Base-by-base conservation (phyloP, 805 yeast species). In the Ogataea glucozyma region DNA sequence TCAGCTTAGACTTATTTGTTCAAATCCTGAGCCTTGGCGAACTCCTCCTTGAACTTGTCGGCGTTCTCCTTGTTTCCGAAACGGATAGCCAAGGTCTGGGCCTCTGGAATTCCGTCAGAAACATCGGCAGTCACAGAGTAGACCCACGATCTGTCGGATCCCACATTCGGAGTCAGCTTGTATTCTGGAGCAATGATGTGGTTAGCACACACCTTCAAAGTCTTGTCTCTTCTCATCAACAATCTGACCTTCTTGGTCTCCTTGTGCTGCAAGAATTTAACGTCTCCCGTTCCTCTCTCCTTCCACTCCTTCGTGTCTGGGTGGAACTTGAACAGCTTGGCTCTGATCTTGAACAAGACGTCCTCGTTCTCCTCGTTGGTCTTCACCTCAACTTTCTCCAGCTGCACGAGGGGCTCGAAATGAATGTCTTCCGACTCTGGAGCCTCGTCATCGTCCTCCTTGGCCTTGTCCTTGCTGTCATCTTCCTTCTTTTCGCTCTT, bases 241-340 rank as follows among this genome's bases (percentile, higher is more conserved):
- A 93, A 70, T 74, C 99, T 85, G 52, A 87, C 88, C 72, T 88
- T 90, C 46, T 79, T 77, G 46, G 88, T 73, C 49, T 71, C 71
- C 69, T 88, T 89, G 74, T 91, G 97, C 73, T 91, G 76, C 65
- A 93, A 80, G 70, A 93, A 88, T 71, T 93, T 88, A 58, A 89
- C 96, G 63, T 93, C 99, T 62, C 99, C 99, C 26, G 97, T 88
- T 59, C 99, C 99, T 75, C 99, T 87, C 77, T 93, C 99, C 70
- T 93, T 93, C 99, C 99, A 93, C 71, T 93, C 98, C 62, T 83
- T 84, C 41, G 82, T 59, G 47, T 88, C 96, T 31, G 81, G 76
- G 52, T 70, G 72, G 74, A 85, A 91, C 70, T 88, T 85, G 76
- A 91, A 93, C 63, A 93, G 76, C 71, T 93, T 93, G 54, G 99